Evolutionary conservation across 2,329 filamentous ascomycete genomes (phyloP), one percentile per base, ranked within the genome.

Genomic region (Aschersonia sp.): DNA sequence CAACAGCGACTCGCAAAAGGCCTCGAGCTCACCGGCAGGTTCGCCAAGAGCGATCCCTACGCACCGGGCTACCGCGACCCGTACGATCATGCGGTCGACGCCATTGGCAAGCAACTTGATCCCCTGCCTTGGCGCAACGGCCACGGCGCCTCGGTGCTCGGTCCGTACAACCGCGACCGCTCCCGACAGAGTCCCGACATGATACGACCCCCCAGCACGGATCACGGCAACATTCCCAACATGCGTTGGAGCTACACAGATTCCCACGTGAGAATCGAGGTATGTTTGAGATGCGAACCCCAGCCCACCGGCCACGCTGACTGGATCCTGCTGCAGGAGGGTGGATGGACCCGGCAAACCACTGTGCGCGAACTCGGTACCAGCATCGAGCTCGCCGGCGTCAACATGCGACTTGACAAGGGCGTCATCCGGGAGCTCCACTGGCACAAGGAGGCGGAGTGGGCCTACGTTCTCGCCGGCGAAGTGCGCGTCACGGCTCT

Each of bases 381-480:
- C 6, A 83, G 78, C 54, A 71, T 77, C n/a, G 81, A 87, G 58
- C 72, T 88, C 43, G 84, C 84, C 2, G 79, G 80, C 41, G 84
- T 87, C 47, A 86, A 88, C 60, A 88, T 88, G 84, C 76, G 83
- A 9, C 75, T 88, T 3, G 83, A 81, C 40, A 66, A 77, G 52
- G 82, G 83, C 37, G 83, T 81, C 33, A 85, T 85, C 55, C 80
- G 84, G 31, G 84, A 88, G 60, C 70, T 88, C 7, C 84, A 88
- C 59, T 88, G 84, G 84, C 84, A 88, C 68, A 85, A 84, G 55
- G 81, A 86, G 60, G 83, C 81, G 39, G 84, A 88, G 58, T 87
- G 84, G 83, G 81, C 81, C 0, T 87, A 83, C 52, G 79, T 87
- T 3, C 73, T 87, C 0, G 76, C 82, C 49, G 84, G 84, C 46